Evolutionary conservation across 2,329 filamentous ascomycete genomes (phyloP).

Genomic region (Penicillium frequentans): DNA sequence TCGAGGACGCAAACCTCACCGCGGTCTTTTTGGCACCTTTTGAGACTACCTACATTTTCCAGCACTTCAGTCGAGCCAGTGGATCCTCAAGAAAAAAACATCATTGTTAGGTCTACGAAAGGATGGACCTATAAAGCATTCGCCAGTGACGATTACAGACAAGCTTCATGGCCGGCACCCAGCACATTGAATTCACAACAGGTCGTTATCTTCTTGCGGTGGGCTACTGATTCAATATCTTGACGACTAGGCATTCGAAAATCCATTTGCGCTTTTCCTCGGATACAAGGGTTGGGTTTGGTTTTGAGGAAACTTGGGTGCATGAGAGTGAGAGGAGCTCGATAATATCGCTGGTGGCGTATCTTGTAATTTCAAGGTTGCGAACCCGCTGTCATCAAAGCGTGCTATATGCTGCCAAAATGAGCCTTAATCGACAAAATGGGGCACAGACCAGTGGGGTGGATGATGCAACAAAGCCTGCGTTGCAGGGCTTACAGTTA

Average conservation of each 20-base stretch:
- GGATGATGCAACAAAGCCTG: slow-evolving; percentile 15
- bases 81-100: neutral
- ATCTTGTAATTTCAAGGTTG: neutral
- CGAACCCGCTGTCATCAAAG: slow-evolving; percentile 1
- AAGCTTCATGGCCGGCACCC: slow-evolving; percentile 24
- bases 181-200: slow-evolving; percentile 3
- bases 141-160: slow-evolving; percentile 6
- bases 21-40: neutral
- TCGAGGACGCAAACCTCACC: neutral
- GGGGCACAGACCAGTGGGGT: slow-evolving; percentile 19
- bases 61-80: neutral
- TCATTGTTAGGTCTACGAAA: slow-evolving; percentile 3
- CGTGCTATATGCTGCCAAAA: slow-evolving; percentile 18
- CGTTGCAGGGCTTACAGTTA: slow-evolving; percentile 23
- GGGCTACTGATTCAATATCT: neutral
- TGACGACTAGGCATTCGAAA: neutral
- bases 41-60: neutral
- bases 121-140: slow-evolving; percentile 19
- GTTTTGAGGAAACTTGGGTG: neutral
- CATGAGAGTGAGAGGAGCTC: neutral
- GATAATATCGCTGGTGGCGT: neutral
- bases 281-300: neutral
- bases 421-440: slow-evolving; percentile 39
- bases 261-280: neutral
- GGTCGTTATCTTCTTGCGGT: slow-evolving; percentile 4